Evolutionary conservation across 2,329 filamentous ascomycete genomes (phyloP).

Genomic region (Fusarium keratoplasticum): DNA sequence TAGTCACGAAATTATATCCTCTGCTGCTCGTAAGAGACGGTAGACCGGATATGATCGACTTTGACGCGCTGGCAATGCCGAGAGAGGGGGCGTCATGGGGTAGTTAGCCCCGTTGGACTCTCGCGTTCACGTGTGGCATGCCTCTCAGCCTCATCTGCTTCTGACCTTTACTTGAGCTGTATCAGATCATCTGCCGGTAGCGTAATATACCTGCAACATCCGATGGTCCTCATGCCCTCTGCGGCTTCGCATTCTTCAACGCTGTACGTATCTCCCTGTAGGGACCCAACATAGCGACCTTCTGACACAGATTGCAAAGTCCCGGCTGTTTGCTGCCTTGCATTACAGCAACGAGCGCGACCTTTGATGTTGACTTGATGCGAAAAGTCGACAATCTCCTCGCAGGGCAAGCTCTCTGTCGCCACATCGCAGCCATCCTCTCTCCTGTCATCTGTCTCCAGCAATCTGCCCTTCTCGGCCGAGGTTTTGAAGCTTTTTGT

Average conservation of each 20-base stretch:
- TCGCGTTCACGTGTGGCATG: too few species aligned
- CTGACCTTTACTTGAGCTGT: neutral
- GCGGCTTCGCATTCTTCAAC: neutral
- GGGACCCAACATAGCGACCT: too few species aligned
- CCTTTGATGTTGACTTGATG: too few species aligned
- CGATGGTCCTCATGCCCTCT: neutral
- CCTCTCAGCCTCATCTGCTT: too few species aligned
- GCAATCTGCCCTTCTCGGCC: neutral
- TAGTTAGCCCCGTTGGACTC: neutral
- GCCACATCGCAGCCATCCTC: neutral
- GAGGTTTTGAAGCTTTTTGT: neutral
- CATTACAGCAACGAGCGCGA: too few species aligned
- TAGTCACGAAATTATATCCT: neutral
- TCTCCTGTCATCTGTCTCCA: neutral
- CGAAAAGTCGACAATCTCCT: too few species aligned
- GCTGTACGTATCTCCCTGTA: neutral
- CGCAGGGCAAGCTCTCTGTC: neutral
- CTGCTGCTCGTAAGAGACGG: neutral
- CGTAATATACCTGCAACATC: neutral
- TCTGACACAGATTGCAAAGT: too few species aligned
- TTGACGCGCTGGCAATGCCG: neutral
- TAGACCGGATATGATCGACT: neutral
- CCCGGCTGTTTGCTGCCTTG: too few species aligned
- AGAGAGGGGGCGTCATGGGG: neutral
- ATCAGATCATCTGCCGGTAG: neutral